phyloP scores from a whole-genome alignment of 805 yeast species.

The Wickerhamomyces bovis region DNA sequence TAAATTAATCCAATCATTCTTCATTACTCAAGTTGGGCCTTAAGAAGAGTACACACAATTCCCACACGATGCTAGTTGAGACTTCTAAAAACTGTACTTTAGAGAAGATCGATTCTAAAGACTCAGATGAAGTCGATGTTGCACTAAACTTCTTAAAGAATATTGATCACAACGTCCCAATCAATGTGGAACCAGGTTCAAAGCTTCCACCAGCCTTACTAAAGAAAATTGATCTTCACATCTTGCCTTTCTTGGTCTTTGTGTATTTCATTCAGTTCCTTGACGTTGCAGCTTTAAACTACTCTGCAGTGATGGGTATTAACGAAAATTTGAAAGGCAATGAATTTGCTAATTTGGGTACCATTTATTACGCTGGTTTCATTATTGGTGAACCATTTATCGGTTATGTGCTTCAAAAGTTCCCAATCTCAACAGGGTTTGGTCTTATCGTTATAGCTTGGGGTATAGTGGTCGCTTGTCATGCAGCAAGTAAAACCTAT shows the following conservation, averaged over 20 bases:
- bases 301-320: slow-evolving; percentile 61
- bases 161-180: background rate
- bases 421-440: slow-evolving; percentile 46
- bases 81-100: background rate
- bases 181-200: background rate
- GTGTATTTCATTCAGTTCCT: slow-evolving; percentile 48
- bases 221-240: slow-evolving; percentile 11
- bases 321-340: slow-evolving; percentile 38
- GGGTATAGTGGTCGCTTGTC: slow-evolving; percentile 44
- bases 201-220: background rate
- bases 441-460: slow-evolving; percentile 38
- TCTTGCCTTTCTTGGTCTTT: slow-evolving; percentile 33
- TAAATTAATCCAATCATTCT: no score
- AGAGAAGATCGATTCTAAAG: background rate
- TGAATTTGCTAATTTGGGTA: slow-evolving; percentile 43
- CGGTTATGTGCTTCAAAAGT: slow-evolving; percentile 39
- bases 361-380: slow-evolving; percentile 45
- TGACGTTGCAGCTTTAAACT: slow-evolving; percentile 48
- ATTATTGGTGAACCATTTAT: slow-evolving; percentile 45
- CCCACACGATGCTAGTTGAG: background rate
- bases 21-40: no score
- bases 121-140: slow-evolving; percentile 2
- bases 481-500: slow-evolving; percentile 43
- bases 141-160: slow-evolving; percentile 4
- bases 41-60: no score